Base-by-base conservation (phyloP, 805 yeast genomes). In the Pichia exigua region DNA sequence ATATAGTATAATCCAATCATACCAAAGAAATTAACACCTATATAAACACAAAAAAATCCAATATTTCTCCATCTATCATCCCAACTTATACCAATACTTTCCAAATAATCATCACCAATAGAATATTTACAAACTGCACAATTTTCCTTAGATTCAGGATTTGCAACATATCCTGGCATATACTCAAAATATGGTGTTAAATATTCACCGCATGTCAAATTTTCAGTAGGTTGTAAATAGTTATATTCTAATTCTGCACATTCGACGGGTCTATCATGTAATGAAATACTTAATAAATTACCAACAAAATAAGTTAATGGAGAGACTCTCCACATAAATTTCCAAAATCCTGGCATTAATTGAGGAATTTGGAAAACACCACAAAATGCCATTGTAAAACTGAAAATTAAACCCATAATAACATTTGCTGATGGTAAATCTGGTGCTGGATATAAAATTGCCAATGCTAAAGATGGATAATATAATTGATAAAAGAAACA, bases 311-410 rank as follows among this genome's bases (percentile, higher is more conserved):
- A 87, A 1, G 92, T 85, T 67, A 77, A 76, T 11, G 86, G 95
- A 26, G 87, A 82, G 21, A 73, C 74, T 58, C 85, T 77, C 77
- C 85, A 83, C 90, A 87, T 85, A 65, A 85, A 87, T 45, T 78
- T 81, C 95, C 95, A 87, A 72, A 87, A 87, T 1, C 87, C 82
- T 13, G 95, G 94, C 82, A 86, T 76, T 49, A 73, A 67, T 3
- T 54, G 42, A 8, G 68, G 68, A 18, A 82, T 79, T 61, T 82
- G 87, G 53, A 82, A 71, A 51, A 84, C 83, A 70, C 91, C 89
- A 65, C 86, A 75, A 70, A 86, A 85, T 22, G 82, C 70, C 51
- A 84, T 73, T 59, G 78, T 66, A 63, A 85, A 76, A 38, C 83
- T 70, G 64, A 79, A 76, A 54, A 78, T 66, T 57, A 85, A 66